Percentiles rank a stretch among this genome's conserved stretches.
Evolutionary conservation across 2,329 filamentous ascomycete genomes (phyloP).

Genomic region (Clonostachys byssicola): DNA sequence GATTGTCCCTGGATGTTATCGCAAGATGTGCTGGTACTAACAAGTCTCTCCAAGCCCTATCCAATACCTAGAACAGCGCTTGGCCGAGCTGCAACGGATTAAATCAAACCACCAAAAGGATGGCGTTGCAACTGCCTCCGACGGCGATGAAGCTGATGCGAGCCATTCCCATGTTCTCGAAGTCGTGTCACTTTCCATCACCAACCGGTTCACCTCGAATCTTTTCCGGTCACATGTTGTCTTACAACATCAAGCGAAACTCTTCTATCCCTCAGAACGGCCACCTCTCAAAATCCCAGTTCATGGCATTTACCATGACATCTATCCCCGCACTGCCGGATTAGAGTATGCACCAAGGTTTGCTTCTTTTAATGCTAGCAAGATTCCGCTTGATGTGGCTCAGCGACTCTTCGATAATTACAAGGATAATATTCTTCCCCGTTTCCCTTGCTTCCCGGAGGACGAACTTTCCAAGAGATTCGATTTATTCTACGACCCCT

Average conservation of each 20-base stretch:
- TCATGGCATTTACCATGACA: constrained; percentile 8
- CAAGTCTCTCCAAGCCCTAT: not conserved
- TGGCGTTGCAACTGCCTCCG: not conserved
- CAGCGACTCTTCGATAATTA: constrained; percentile 11
- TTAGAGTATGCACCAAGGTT: constrained; percentile 2
- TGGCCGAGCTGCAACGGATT: not conserved
- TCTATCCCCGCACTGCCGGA: constrained; percentile 3
- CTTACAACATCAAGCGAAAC: constrained; percentile 7
- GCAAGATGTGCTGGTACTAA: not conserved
- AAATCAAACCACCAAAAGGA: not conserved
- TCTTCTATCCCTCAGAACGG: constrained; percentile 12
- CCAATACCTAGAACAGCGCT: not conserved
- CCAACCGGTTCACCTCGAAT: not conserved
- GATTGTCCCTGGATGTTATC: not conserved
- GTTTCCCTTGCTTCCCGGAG: constrained; percentile 10
- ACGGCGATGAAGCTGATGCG: not conserved
- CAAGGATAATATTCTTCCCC: constrained; percentile 7
- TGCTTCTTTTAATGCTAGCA: constrained; percentile 3
- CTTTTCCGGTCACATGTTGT: not conserved
- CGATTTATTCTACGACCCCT: constrained; percentile 5
- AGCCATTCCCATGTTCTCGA: not conserved
- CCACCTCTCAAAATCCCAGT: constrained; percentile 13
- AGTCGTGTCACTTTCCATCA: not conserved
- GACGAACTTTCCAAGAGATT: constrained; percentile 6
- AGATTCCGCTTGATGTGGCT: constrained; percentile 9